These are phyloP conservation scores for Sporothrix luriei DNA, from an alignment of 2,329 filamentous ascomycete genomes.

Conservation along the genomic window DNA sequence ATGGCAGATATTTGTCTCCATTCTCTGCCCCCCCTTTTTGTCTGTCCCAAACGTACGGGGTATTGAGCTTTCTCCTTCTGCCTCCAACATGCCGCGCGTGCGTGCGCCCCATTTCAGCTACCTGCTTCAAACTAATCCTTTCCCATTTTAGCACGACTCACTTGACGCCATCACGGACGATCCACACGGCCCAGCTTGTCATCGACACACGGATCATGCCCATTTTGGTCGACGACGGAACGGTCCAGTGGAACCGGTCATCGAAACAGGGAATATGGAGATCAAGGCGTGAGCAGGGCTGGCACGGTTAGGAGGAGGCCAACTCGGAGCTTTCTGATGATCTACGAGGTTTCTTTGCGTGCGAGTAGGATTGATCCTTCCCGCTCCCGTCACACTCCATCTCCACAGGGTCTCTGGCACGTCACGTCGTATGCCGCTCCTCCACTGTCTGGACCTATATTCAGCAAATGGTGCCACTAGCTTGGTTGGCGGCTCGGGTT, in stretches of 20 bases:
- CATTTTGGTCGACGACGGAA: not conserved
- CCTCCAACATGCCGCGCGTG: not conserved
- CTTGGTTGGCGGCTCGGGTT: not conserved
- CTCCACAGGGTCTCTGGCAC: not conserved
- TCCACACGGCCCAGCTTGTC: constrained; percentile 10
- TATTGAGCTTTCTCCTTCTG: no score
- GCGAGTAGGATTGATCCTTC: not conserved
- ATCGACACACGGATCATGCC: constrained; percentile 14
- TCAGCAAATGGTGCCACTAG: no score
- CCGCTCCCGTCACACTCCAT: not conserved
- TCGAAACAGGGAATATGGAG: not conserved
- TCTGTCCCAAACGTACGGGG: no score
- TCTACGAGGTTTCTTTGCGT: no score
- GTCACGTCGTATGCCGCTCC: no score
- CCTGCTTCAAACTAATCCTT: not conserved
- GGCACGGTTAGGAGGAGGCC: not conserved
- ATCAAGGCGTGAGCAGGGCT: not conserved
- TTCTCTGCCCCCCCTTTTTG: not conserved
- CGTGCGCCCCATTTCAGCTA: not conserved
- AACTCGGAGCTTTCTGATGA: not conserved
- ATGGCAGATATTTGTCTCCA: not conserved
- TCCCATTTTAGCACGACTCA: not conserved
- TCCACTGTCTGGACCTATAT: not conserved
- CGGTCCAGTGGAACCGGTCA: not conserved
- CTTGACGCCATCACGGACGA: not conserved